phyloP scores from a whole-genome alignment of 2,329 filamentous ascomycete genomes.

The Cordyceps fumosorosea region DNA sequence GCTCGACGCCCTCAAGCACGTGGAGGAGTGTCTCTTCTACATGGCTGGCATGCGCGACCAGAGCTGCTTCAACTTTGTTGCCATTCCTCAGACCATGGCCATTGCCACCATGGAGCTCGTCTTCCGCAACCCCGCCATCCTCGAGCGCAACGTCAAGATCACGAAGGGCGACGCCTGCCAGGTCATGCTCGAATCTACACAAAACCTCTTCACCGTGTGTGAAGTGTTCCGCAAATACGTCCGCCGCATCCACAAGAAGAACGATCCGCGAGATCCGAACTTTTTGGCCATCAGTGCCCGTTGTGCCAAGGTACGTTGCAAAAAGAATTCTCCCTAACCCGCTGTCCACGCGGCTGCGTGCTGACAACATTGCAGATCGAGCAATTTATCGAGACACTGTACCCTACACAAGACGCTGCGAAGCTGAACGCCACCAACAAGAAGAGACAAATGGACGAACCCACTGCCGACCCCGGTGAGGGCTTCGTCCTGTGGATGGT shows the following conservation, averaged over 20 bases:
- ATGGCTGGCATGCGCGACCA: slow-evolving; percentile 92
- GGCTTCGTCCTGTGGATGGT: slow-evolving; percentile 59
- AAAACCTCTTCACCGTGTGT: slow-evolving; percentile 77
- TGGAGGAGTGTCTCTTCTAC: slow-evolving; percentile 94
- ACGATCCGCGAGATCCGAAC: slow-evolving; percentile 86
- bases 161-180: slow-evolving; percentile 89
- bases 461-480: slow-evolving; percentile 49
- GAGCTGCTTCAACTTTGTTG: slow-evolving; percentile 97
- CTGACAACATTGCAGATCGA: slow-evolving; percentile 58
- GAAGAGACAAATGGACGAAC: slow-evolving; percentile 33
- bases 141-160: slow-evolving; percentile 88
- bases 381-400: slow-evolving; percentile 90
- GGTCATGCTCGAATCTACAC: slow-evolving; percentile 87
- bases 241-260: slow-evolving; percentile 83
- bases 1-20: slow-evolving; percentile 77
- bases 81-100: slow-evolving; percentile 95
- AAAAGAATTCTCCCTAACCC: neutral
- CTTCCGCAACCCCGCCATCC: slow-evolving; percentile 85
- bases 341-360: neutral
- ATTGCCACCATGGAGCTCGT: slow-evolving; percentile 89
- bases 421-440: slow-evolving; percentile 38
- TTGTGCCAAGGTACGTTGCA: slow-evolving; percentile 64
- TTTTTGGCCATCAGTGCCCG: slow-evolving; percentile 87
- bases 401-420: slow-evolving; percentile 74
- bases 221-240: slow-evolving; percentile 74